Percentiles rank a stretch among this genome's conserved stretches.
phyloP scores from a whole-genome alignment of 495 filamentous ascomycete genomes.

The Entonaema liquescens region DNA sequence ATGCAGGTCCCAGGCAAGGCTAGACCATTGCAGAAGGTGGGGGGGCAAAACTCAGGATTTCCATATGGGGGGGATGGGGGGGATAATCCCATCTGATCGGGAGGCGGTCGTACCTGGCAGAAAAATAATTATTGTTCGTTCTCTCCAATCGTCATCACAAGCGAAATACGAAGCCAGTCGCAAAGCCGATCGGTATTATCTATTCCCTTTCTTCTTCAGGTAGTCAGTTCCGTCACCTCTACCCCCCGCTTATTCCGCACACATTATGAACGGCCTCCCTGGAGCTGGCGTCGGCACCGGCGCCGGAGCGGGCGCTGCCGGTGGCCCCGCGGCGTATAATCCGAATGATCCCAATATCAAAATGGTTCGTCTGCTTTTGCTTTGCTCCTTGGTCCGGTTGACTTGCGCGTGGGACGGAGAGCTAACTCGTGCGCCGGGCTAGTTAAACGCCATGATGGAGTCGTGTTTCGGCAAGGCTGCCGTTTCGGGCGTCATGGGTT shows the following conservation, averaged over 20 bases:
- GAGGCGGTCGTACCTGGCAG: slow-evolving; percentile 33
- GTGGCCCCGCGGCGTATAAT: slow-evolving; percentile 38
- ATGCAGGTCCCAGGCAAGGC: slow-evolving; percentile 20
- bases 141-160: slow-evolving; percentile 6
- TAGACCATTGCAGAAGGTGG: slow-evolving; percentile 1
- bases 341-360: slow-evolving; percentile 57
- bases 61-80: not conserved
- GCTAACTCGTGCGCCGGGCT: slow-evolving; percentile 31
- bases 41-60: not conserved
- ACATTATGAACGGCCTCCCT: slow-evolving; percentile 43
- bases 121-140: slow-evolving; percentile 36
- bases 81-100: slow-evolving; percentile 1
- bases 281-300: slow-evolving; percentile 13
- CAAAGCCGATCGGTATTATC: no score
- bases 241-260: not conserved
- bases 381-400: no score
- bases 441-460: slow-evolving; percentile 88
- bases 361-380: slow-evolving; percentile 36
- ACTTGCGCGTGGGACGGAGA: not conserved
- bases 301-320: slow-evolving; percentile 28
- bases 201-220: no score
- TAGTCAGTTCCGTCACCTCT: no score
- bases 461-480: slow-evolving; percentile 85
- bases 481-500: slow-evolving; percentile 85
- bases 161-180: no score